Conservation (phyloP, 164 flowering plant species). For the Nymphaea thermarum region DNA sequence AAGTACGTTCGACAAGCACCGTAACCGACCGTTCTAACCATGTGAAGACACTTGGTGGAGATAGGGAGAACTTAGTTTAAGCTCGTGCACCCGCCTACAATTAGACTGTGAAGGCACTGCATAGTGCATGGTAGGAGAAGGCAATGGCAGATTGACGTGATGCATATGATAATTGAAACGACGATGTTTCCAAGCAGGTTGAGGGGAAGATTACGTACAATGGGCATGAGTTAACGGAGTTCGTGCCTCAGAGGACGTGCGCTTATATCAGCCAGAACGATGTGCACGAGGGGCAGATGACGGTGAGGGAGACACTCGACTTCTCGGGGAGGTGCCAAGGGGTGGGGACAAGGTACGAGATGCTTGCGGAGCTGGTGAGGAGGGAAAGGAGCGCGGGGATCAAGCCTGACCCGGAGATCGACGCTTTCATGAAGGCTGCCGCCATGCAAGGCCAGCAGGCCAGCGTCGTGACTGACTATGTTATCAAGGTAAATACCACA, state of each 20-base stretch:
- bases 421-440: constrained; percentile 59
- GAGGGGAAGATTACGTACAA: constrained; percentile 43
- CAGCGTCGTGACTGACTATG: constrained; percentile 41
- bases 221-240: constrained; percentile 43
- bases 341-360: constrained; percentile 48
- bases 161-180: neutral
- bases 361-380: constrained; percentile 37
- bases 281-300: constrained; percentile 56
- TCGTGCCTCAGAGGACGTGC: constrained; percentile 51
- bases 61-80: no score
- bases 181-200: constrained; percentile 16
- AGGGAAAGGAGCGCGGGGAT: constrained; percentile 44
- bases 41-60: no score
- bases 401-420: constrained; percentile 56
- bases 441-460: constrained; percentile 44
- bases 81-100: no score
- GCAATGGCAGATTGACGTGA: neutral
- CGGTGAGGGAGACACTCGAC: constrained; percentile 51
- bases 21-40: neutral
- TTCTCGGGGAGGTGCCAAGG: constrained; percentile 61
- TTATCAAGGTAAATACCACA: constrained; percentile 33
- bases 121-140: neutral
- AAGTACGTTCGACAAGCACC: neutral
- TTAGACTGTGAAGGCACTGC: no score
- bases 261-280: constrained; percentile 67